Conservation (phyloP, 495 filamentous ascomycete genomes). For the Aspergillus egyptiacus region DNA sequence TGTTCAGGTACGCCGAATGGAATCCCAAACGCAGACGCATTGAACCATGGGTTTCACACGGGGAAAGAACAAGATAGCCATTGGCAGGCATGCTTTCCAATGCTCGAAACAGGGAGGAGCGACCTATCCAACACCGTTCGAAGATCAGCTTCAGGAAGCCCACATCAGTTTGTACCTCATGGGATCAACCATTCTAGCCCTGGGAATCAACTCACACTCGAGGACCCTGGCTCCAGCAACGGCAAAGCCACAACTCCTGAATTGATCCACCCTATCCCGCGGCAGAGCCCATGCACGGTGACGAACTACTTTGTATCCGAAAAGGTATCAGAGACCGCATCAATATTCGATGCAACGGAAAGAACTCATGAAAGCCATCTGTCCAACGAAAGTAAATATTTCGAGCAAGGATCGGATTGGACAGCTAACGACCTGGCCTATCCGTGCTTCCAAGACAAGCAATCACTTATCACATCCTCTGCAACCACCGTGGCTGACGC, state of each 20-base stretch:
- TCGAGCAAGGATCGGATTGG: constrained; percentile 7
- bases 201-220: neutral
- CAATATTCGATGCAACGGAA: neutral
- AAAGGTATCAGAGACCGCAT: neutral
- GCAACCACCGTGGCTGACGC: neutral
- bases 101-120: neutral
- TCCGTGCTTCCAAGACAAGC: neutral
- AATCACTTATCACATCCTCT: constrained; percentile 3
- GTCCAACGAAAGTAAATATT: neutral
- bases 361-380: neutral
- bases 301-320: constrained; percentile 8
- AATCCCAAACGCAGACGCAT: constrained; percentile 6
- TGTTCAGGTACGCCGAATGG: constrained; percentile 3
- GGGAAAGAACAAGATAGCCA: neutral
- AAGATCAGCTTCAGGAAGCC: constrained; percentile 4
- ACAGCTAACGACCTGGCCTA: constrained; percentile 1
- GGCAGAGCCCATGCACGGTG: constrained; percentile 6
- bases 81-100: constrained; percentile 5
- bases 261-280: constrained; percentile 14
- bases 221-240: neutral
- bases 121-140: neutral
- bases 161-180: neutral
- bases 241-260: neutral
- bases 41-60: neutral
- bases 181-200: neutral